These are phyloP conservation scores for Paraurostyla sp. DNA, from an alignment of 73 alveolate genomes.

Conservation along the genomic window DNA sequence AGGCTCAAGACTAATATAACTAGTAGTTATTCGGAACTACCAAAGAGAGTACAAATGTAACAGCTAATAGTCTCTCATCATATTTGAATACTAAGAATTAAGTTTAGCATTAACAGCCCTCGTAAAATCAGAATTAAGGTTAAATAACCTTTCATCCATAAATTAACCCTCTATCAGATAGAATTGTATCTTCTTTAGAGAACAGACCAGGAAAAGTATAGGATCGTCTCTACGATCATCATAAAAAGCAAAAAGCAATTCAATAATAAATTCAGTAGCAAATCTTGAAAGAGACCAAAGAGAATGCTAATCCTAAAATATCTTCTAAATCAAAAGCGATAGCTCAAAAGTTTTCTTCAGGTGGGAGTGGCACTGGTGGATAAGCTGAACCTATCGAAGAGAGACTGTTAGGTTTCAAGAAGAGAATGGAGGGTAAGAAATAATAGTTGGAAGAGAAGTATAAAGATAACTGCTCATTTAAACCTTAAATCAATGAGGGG, in stretches of 20 bases:
- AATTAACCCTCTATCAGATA: slow-evolving; percentile 44
- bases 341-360: too few species aligned
- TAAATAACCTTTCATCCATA: slow-evolving; percentile 16
- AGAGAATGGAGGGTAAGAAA: slow-evolving; percentile 43
- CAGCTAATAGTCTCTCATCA: neutral
- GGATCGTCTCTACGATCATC: slow-evolving; percentile 38
- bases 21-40: neutral
- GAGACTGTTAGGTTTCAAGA: slow-evolving; percentile 17
- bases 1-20: neutral
- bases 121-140: neutral
- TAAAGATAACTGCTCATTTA: slow-evolving; percentile 41
- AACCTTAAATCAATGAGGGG: slow-evolving; percentile 46
- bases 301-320: slow-evolving; percentile 38
- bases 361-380: too few species aligned
- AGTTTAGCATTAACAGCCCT: neutral
- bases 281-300: slow-evolving; percentile 31
- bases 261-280: neutral
- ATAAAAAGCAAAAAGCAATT: slow-evolving; percentile 1
- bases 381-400: slow-evolving; percentile 33
- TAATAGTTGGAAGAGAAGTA: slow-evolving; percentile 35
- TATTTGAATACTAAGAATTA: slow-evolving; percentile 3
- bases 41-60: neutral
- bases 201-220: slow-evolving; percentile 30
- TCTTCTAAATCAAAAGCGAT: neutral
- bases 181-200: slow-evolving; percentile 1